Percentiles rank a stretch among this genome's conserved stretches.
phyloP scores from a whole-genome alignment of 768 basidiomycete genomes.

The Pisolithus marmoratus region DNA sequence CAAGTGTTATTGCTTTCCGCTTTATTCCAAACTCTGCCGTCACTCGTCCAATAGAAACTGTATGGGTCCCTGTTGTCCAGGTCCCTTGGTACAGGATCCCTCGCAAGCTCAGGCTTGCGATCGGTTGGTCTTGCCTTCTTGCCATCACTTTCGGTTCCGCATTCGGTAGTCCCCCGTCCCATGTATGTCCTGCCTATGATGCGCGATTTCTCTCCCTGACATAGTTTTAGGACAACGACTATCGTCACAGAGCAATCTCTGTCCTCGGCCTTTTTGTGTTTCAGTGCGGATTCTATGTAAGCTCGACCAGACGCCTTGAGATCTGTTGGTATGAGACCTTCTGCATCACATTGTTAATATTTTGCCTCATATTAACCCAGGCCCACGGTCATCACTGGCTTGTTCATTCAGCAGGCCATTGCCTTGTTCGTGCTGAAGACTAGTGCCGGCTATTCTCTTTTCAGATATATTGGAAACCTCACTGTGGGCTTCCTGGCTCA shows the following conservation, averaged over 20 bases:
- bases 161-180: slow-evolving; percentile 66
- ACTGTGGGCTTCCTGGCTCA: slow-evolving; percentile 75
- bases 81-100: slow-evolving; percentile 64
- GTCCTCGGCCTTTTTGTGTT: slow-evolving; percentile 77
- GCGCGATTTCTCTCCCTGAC: slow-evolving; percentile 10
- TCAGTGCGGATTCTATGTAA: slow-evolving; percentile 67
- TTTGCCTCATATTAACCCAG: slow-evolving; percentile 27
- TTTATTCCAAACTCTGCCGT: slow-evolving; percentile 71
- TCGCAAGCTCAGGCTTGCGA: slow-evolving; percentile 45
- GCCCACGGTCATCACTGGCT: slow-evolving; percentile 84
- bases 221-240: slow-evolving; percentile 48
- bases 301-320: slow-evolving; percentile 54
- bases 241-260: slow-evolving; percentile 76
- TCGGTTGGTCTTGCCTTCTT: slow-evolving; percentile 76
- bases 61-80: slow-evolving; percentile 64
- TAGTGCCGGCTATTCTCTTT: slow-evolving; percentile 74
- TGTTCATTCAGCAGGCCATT: slow-evolving; percentile 79
- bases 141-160: slow-evolving; percentile 81
- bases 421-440: slow-evolving; percentile 89
- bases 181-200: slow-evolving; percentile 32
- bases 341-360: not conserved
- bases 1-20: slow-evolving; percentile 75
- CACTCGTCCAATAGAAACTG: slow-evolving; percentile 60
- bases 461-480: slow-evolving; percentile 75
- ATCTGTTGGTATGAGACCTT: slow-evolving; percentile 62